Conservation (phyloP, 1,139 yeast species). For the Kodamaea ohmeri region DNA sequence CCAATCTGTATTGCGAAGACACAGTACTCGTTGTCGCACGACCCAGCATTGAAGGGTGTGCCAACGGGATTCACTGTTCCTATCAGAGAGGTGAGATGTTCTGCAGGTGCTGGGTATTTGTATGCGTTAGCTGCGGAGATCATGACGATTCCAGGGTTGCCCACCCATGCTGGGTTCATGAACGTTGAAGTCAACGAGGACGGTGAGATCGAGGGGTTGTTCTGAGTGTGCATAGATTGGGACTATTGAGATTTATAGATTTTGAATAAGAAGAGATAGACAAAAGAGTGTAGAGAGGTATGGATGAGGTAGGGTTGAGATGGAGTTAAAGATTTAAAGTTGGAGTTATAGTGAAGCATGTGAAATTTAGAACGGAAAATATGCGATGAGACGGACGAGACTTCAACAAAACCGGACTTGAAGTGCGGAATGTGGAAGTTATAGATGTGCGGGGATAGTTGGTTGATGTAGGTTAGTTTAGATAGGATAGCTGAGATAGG, state of each 20-base stretch:
- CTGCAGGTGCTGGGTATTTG: slow-evolving; percentile 81
- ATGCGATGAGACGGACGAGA: too few species aligned
- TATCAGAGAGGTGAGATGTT: slow-evolving; percentile 74
- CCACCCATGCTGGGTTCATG: slow-evolving; percentile 83
- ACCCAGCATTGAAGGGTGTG: slow-evolving; percentile 77
- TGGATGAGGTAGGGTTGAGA: too few species aligned
- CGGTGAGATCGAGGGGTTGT: slow-evolving; percentile 78
- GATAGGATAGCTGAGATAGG: too few species aligned
- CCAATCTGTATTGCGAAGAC: slow-evolving; percentile 85
- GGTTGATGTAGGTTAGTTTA: too few species aligned
- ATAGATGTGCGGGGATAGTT: too few species aligned
- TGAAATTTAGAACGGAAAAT: too few species aligned
- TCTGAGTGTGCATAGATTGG: slow-evolving; percentile 26
- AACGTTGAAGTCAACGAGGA: slow-evolving; percentile 77
- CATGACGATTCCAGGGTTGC: slow-evolving; percentile 81
- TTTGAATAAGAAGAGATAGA: not conserved
- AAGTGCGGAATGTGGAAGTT: too few species aligned
- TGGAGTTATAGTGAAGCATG: too few species aligned
- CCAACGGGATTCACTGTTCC: slow-evolving; percentile 79
- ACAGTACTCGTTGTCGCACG: slow-evolving; percentile 79
- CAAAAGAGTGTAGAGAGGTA: not conserved
- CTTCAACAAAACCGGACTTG: too few species aligned
- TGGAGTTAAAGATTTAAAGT: too few species aligned
- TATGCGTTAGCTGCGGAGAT: slow-evolving; percentile 82
- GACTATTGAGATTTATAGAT: not conserved